Evolutionary conservation across 2,329 filamentous ascomycete species (phyloP), one percentile per base, ranked within the genome.

Genomic region (Trichophyton schoenleinii): DNA sequence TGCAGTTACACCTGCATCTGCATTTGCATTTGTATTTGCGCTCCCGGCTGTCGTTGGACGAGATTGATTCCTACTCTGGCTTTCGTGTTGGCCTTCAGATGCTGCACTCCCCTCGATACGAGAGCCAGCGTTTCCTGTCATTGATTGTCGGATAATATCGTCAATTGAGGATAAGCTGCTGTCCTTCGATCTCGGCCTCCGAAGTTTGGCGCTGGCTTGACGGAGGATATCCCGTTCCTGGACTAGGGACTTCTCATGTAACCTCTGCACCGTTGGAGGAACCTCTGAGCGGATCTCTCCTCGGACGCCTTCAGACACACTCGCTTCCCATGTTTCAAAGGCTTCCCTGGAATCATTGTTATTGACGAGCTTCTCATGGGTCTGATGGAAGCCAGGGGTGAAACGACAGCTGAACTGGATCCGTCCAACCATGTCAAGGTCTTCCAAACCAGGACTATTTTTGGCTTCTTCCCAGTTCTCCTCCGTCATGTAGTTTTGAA

Each of bases 311-410:
- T 97, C 91, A 0, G 90, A 85, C 46, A 87, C 83, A 71, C 92
- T 96, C 0, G 91, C 89, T 73, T 96, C 91, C 90, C 91, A 97
- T 0, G 87, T 88, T 75, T 97, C 92, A 65, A 89, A 95, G 0
- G 91, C 96, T 77, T 97, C 94, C 36, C 92, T 86, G 0, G 87
- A 87, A 70, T 95, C 86, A 68, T 95, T 96, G 72, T 95, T 89
- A 57, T 85, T 83, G 22, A 96, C 86, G 67, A 96, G 96, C 1
- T 80, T 80, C 66, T 89, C 82, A 70, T 97, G 94, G 18, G 89
- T 87, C 60, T 89, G 84, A 71, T 96, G 91, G 57, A 89, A 95
- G 13, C 92, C 92, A 0, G 91, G 86, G 65, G 94, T 95, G 78
- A 97, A 97, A 11, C 85, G 82, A 9, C 84, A 89, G 1, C 80